These are phyloP conservation scores for Zhuliangozyma blackwelliae DNA, from an alignment of 1,139 yeast species.

Conservation along the genomic window DNA sequence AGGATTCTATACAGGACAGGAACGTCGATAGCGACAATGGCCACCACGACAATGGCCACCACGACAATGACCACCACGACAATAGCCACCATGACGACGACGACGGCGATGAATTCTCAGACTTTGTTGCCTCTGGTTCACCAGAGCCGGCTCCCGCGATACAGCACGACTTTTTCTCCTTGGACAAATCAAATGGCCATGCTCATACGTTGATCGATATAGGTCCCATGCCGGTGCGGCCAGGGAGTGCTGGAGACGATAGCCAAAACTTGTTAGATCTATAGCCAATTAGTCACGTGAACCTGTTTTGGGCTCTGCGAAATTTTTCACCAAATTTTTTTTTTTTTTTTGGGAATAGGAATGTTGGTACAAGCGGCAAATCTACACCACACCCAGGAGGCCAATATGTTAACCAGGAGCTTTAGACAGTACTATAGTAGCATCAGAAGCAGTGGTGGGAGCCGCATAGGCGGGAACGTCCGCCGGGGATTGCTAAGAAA, in stretches of 20 bases:
- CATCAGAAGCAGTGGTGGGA: neutral
- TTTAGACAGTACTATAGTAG: neutral
- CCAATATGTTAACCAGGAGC: neutral
- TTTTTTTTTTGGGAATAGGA: neutral
- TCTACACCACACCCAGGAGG: neutral
- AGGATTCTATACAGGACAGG: no score
- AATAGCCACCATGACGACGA: conserved; percentile 2
- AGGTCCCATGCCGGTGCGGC: no score
- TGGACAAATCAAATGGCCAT: conserved; percentile 5
- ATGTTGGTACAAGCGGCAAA: no score
- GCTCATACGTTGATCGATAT: no score
- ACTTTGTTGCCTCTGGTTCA: conserved; percentile 16
- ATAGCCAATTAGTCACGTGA: conserved; percentile 1
- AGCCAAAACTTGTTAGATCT: conserved; percentile 9
- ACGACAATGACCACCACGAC: neutral
- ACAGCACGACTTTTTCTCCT: conserved; percentile 7
- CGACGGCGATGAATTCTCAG: conserved; percentile 16
- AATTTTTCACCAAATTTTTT: neutral
- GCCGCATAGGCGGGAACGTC: neutral
- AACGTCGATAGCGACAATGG: neutral
- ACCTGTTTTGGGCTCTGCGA: neutral
- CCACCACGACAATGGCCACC: neutral
- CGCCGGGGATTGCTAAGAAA: neutral
- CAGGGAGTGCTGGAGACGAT: neutral
- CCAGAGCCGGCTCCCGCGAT: conserved; percentile 4